A percentile compares a stretch with the other conserved stretches of the same genome.
phyloP scores from a whole-genome alignment of 176 grass and related monocot genomes.

The Bromus sterilis region DNA sequence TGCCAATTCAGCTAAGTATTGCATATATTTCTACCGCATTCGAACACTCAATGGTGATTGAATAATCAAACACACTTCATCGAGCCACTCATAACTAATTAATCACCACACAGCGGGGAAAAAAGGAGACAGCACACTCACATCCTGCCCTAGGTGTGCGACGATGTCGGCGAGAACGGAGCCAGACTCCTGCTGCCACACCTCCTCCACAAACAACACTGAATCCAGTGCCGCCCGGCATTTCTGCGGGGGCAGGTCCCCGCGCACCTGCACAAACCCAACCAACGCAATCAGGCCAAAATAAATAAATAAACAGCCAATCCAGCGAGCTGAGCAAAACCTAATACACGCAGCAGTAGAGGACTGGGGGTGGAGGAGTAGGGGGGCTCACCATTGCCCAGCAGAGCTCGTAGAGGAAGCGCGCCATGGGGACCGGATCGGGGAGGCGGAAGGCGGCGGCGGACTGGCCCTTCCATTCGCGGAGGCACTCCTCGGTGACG shows the following conservation, averaged over 20 bases:
- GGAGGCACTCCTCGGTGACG: constrained; percentile 78
- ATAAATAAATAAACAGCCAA: background rate
- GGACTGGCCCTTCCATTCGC: constrained; percentile 83
- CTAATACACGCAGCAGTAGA: background rate
- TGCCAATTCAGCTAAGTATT: background rate
- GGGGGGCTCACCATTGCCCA: constrained; percentile 68
- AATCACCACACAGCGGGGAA: background rate
- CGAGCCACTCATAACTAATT: background rate
- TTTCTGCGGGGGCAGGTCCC: constrained; percentile 77
- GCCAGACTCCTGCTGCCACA: constrained; percentile 37
- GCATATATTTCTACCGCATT: background rate
- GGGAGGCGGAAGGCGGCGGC: constrained; percentile 40
- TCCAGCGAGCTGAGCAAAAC: background rate
- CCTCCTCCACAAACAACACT: constrained; percentile 73
- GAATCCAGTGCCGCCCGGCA: constrained; percentile 69
- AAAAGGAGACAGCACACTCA: constrained; percentile 37
- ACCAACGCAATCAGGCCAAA: background rate
- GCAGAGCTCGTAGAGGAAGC: constrained; percentile 98
- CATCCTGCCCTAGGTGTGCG: constrained; percentile 90
- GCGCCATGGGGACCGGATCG: constrained; percentile 82
- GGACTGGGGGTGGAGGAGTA: background rate
- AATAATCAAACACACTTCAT: background rate
- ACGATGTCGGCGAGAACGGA: constrained; percentile 83
- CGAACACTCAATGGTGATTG: background rate
- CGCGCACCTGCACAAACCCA: constrained; percentile 47